These are phyloP conservation scores for Kondoa subrosea DNA, from an alignment of 768 basidiomycete genomes.

Conservation along the genomic window DNA sequence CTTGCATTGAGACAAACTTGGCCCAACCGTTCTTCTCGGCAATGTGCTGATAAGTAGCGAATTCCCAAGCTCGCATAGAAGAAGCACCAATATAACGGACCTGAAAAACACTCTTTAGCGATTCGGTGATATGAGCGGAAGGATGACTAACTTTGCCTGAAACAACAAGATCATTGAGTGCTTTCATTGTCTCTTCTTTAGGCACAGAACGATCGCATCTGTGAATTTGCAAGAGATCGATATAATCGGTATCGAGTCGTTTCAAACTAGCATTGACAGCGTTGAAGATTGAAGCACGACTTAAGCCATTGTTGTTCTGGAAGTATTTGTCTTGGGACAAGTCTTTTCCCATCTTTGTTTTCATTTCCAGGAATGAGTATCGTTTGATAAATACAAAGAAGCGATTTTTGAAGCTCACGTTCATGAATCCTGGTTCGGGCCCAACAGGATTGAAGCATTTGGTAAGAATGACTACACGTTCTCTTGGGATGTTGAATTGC, in stretches of 20 bases:
- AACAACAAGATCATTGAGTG: slow-evolving; percentile 35
- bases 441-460: slow-evolving; percentile 38
- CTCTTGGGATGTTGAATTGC: slow-evolving; percentile 46
- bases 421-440: slow-evolving; percentile 6
- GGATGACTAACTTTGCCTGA: slow-evolving; percentile 24
- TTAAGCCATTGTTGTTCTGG: slow-evolving; percentile 37
- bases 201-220: slow-evolving; percentile 40
- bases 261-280: slow-evolving; percentile 41
- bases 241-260: slow-evolving; percentile 57
- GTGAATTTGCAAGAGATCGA: slow-evolving; percentile 52
- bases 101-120: too few relatives aligned
- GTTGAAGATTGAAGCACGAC: slow-evolving; percentile 51
- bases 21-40: slow-evolving; percentile 17
- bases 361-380: too few relatives aligned
- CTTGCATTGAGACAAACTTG: slow-evolving; percentile 24
- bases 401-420: neutral
- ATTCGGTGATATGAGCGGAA: too few relatives aligned
- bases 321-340: slow-evolving; percentile 34
- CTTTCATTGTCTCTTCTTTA: slow-evolving; percentile 38
- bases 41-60: slow-evolving; percentile 5
- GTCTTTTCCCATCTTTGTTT: too few relatives aligned
- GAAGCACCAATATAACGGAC: slow-evolving; percentile 8
- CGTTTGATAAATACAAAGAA: neutral
- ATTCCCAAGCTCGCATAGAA: slow-evolving; percentile 3
- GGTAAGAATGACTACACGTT: slow-evolving; percentile 59